These are phyloP conservation scores for Zygoascus flipseniorum DNA, from an alignment of 805 yeast genomes.

Conservation along the genomic window DNA sequence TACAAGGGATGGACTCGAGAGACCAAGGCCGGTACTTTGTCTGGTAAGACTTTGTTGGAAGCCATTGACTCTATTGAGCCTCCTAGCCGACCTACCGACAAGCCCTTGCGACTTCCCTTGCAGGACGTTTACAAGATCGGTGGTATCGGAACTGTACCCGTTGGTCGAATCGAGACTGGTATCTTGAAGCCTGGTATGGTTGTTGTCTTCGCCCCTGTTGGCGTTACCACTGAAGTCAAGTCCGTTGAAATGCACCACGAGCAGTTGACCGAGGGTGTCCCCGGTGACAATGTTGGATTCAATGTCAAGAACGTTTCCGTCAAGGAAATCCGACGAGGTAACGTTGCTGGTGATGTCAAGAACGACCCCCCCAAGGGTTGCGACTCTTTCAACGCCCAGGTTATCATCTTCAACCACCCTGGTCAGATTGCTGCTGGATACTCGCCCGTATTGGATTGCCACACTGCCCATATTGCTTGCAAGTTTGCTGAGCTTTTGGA, in stretches of 20 bases:
- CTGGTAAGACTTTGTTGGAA: slow-evolving; percentile 78
- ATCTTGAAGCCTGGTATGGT: slow-evolving; percentile 86
- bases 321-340: slow-evolving; percentile 87
- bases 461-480: slow-evolving; percentile 92
- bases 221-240: slow-evolving; percentile 84
- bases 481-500: slow-evolving; percentile 69
- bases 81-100: slow-evolving; percentile 73
- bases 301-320: slow-evolving; percentile 87
- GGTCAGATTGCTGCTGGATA: slow-evolving; percentile 88
- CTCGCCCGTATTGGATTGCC: slow-evolving; percentile 87
- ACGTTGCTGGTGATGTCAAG: slow-evolving; percentile 86
- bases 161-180: slow-evolving; percentile 93
- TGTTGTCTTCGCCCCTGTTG: slow-evolving; percentile 83
- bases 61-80: slow-evolving; percentile 80
- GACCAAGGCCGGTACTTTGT: slow-evolving; percentile 60
- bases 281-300: slow-evolving; percentile 90
- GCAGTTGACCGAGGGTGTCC: slow-evolving; percentile 66
- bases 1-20: slow-evolving; percentile 80
- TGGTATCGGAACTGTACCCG: slow-evolving; percentile 88
- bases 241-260: slow-evolving; percentile 86
- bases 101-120: slow-evolving; percentile 83
- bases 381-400: slow-evolving; percentile 78
- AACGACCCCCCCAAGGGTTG: slow-evolving; percentile 78
- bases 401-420: slow-evolving; percentile 82
- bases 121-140: slow-evolving; percentile 92